Conservation (phyloP, 1,139 yeast species). For the Pichia sp. region DNA sequence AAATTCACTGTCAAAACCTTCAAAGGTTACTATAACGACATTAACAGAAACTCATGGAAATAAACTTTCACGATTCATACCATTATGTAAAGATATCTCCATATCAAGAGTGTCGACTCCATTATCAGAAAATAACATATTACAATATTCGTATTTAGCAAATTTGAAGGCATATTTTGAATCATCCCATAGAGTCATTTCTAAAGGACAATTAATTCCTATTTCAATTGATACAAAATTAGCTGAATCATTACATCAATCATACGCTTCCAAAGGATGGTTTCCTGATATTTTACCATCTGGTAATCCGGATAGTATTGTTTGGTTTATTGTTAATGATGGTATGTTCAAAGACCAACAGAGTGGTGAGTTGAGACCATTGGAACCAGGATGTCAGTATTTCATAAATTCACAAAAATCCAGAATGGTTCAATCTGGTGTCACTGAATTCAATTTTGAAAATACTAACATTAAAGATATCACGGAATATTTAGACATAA, state of each 20-base stretch:
- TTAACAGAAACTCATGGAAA: slow-evolving; percentile 8
- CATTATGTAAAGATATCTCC: slow-evolving; percentile 44
- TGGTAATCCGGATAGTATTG: slow-evolving; percentile 67
- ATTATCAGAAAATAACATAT: slow-evolving; percentile 57
- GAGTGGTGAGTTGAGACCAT: slow-evolving; percentile 23
- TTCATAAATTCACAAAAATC: slow-evolving; percentile 60
- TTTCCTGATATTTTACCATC: slow-evolving; percentile 42
- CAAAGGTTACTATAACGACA: slow-evolving; percentile 24
- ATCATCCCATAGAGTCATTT: slow-evolving; percentile 48
- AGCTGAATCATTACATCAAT: slow-evolving; percentile 52
- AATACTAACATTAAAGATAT: slow-evolving; percentile 26
- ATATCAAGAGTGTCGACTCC: slow-evolving; percentile 69
- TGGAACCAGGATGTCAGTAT: slow-evolving; percentile 38
- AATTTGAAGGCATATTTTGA: slow-evolving; percentile 62
- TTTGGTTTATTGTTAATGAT: slow-evolving; percentile 67
- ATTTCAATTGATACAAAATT: slow-evolving; percentile 68
- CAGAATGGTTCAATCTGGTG: slow-evolving; percentile 62
- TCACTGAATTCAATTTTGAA: slow-evolving; percentile 24
- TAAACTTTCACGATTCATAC: slow-evolving; percentile 22
- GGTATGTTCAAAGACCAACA: slow-evolving; percentile 39
- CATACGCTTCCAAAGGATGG: slow-evolving; percentile 31
- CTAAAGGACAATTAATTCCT: slow-evolving; percentile 62
- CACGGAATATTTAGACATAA: slow-evolving; percentile 38
- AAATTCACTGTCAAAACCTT: slow-evolving; percentile 41
- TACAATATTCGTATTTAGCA: slow-evolving; percentile 58